Base-by-base conservation (phyloP, 768 basidiomycete genomes). In the Macrolepiota fuliginosa region DNA sequence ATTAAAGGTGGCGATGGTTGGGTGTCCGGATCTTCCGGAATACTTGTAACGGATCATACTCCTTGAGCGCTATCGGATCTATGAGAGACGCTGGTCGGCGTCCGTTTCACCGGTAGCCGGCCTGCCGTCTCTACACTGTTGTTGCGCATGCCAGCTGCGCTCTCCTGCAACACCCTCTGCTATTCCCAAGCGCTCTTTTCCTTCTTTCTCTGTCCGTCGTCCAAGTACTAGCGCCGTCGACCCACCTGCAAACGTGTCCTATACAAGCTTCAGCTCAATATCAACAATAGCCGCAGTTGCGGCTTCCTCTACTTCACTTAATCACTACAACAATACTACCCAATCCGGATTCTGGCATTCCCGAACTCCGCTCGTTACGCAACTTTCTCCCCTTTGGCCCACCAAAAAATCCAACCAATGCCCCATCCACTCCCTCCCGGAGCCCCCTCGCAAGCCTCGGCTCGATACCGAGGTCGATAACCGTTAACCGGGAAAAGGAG, bases 351-450 rank as follows among this genome's bases (percentile, higher is more conserved):
- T 68, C 74, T 71, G 72, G 73, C 49, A 71, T 71, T 56, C 70
- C 74, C 54, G 63, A 73, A 46, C 70, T 76, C 72, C 86, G 88
- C 60, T 77, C 86, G 0, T 73, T 91, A 70, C 85, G 88, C 59
- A 89, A 83, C 64, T 73, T 91, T 45, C 79, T 90, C 39, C 86
- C 88, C 1, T 90, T 90, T 72, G 85, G 85, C 27, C 80, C 85
- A 70, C 73, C 50, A 62, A 65, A 39, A 66, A 69, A 49, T 22
- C 47, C 59, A 39, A 40, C 68, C n/a, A 62, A 65, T 13, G 66
- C 63, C 42, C 70, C 77, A 17, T 63, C 70, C 12, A 73, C 69
- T 39, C 64, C 74, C 22, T 77, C 81, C 47, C 72, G 67, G 49
- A 71, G 73, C 54, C 70, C 74, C 3, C 78, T 80, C 59, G 62